Conservation (phyloP, 768 basidiomycete species). For the Amanita pallidorosea region DNA sequence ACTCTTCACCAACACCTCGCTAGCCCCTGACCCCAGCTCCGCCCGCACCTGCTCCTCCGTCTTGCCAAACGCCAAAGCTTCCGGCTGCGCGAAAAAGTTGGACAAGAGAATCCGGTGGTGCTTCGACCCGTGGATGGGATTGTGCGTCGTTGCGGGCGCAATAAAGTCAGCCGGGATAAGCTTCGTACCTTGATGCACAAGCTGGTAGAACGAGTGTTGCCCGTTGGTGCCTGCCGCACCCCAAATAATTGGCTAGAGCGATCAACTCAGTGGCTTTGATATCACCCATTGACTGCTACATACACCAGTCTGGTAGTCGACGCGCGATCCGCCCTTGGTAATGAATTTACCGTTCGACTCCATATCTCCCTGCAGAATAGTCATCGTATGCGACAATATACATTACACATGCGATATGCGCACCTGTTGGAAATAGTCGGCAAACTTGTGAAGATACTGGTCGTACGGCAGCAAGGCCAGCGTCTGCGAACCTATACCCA, state of each 20-base stretch:
- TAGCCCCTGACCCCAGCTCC: constrained; percentile 59
- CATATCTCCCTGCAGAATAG: constrained; percentile 75
- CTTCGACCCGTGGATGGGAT: constrained; percentile 77
- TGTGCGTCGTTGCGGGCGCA: constrained; percentile 81
- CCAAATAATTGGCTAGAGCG: constrained; percentile 88
- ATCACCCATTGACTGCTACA: constrained; percentile 15
- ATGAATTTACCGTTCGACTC: constrained; percentile 98
- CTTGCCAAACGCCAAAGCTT: constrained; percentile 97
- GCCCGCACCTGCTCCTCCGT: constrained; percentile 75
- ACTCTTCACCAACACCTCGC: constrained; percentile 82
- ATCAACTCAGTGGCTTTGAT: neutral
- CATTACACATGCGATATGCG: neutral
- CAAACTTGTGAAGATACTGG: constrained; percentile 98
- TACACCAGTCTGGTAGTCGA: constrained; percentile 95
- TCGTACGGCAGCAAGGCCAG: constrained; percentile 95
- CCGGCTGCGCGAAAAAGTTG: constrained; percentile 98
- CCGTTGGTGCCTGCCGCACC: constrained; percentile 97
- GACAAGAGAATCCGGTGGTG: constrained; percentile 96
- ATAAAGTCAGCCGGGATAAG: constrained; percentile 88
- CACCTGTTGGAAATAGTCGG: constrained; percentile 98
- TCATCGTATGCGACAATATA: neutral
- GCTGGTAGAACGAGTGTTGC: constrained; percentile 99
- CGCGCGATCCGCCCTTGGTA: constrained; percentile 88
- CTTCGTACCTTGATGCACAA: constrained; percentile 91
- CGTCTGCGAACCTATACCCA: constrained; percentile 68